Conservation (phyloP, 768 basidiomycete genomes). For the Dendrothele bispora region DNA sequence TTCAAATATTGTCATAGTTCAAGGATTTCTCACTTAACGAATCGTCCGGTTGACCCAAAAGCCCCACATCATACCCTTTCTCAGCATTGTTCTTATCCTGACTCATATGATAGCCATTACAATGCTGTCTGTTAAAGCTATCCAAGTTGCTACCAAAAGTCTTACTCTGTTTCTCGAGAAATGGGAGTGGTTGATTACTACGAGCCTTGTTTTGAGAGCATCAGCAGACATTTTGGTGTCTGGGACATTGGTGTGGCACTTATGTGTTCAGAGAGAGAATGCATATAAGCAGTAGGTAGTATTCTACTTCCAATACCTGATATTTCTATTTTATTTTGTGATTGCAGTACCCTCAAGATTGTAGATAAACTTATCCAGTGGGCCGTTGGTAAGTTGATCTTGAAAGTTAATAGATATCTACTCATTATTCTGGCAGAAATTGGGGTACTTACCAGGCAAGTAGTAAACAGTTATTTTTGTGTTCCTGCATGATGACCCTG, state of each 20-base stretch:
- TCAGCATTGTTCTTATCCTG: not conserved
- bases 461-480: too few species aligned
- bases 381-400: not conserved
- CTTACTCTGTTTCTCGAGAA: not conserved
- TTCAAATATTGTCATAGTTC: not conserved
- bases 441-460: not conserved
- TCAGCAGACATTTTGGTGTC: not conserved
- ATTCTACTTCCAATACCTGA: not conserved
- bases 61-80: not conserved
- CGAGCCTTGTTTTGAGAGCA: not conserved
- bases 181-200: slow-evolving; percentile 3
- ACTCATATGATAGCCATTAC: not conserved
- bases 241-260: not conserved
- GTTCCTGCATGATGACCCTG: too few species aligned
- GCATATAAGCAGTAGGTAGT: not conserved
- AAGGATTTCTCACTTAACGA: slow-evolving; percentile 1
- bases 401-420: not conserved
- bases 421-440: not conserved
- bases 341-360: not conserved
- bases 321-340: not conserved
- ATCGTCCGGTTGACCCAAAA: not conserved
- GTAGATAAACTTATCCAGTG: slow-evolving; percentile 1
- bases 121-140: not conserved
- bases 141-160: not conserved
- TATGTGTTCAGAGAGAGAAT: not conserved